Evolutionary conservation across 352 stramenopile genomes (phyloP).

Genomic region (Porosira glacialis): DNA sequence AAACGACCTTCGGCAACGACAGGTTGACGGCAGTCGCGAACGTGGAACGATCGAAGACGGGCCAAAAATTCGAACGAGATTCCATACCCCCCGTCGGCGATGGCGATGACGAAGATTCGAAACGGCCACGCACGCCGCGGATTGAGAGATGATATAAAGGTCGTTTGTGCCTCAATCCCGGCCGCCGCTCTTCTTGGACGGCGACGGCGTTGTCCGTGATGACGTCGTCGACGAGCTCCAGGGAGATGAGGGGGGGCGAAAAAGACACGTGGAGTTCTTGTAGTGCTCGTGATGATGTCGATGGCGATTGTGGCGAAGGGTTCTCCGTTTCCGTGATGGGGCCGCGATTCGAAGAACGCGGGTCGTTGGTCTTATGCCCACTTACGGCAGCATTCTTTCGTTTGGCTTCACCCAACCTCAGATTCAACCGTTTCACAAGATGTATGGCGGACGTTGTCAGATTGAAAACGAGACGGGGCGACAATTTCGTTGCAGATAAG

Average conservation of each 20-base stretch:
- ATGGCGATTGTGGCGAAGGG: conserved; percentile 1
- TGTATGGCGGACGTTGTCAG: conserved; percentile 60
- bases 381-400: conserved; percentile 3
- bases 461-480: conserved; percentile 55
- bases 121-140: conserved; percentile 55
- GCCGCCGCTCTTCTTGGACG: conserved; percentile 21
- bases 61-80: conserved; percentile 39
- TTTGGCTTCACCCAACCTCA: conserved; percentile 49
- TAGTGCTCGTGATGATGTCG: background rate
- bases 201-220: too few species aligned
- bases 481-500: conserved; percentile 21
- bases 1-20: conserved; percentile 53
- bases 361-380: conserved; percentile 14
- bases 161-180: background rate
- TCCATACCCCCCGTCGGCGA: conserved; percentile 4
- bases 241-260: conserved; percentile 54
- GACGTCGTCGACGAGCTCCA: conserved; percentile 63
- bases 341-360: too few species aligned
- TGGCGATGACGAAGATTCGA: conserved; percentile 38
- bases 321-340: conserved; percentile 4
- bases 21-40: conserved; percentile 53
- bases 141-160: conserved; percentile 48
- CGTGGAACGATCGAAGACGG: conserved; percentile 56
- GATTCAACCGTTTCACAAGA: conserved; percentile 50
- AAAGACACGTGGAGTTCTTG: conserved; percentile 60